phyloP scores from a whole-genome alignment of 331 rosid genomes.

The Malus hybrid region DNA sequence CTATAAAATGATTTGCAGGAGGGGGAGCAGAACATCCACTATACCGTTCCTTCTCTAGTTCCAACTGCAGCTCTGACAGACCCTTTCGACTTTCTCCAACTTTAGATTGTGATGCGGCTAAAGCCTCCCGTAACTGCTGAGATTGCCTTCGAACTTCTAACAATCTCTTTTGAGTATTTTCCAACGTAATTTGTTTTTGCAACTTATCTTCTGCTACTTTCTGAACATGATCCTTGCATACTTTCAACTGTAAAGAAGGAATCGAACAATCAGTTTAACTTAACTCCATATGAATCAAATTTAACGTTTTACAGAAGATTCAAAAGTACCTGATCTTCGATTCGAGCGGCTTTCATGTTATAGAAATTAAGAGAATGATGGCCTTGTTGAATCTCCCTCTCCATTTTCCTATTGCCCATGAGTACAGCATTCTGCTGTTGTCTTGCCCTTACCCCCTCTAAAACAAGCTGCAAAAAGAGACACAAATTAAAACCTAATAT shows the following conservation, averaged over 20 bases:
- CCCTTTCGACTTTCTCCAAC: constrained; percentile 42
- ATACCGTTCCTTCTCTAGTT: constrained; percentile 82
- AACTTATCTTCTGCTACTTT: constrained; percentile 50
- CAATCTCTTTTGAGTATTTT: constrained; percentile 55
- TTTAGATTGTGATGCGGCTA: constrained; percentile 57
- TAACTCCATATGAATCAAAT: background rate
- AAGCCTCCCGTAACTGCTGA: constrained; percentile 50
- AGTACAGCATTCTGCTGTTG: constrained; percentile 57
- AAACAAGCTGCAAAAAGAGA: constrained; percentile 59
- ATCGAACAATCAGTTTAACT: constrained; percentile 10
- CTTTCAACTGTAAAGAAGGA: constrained; percentile 54
- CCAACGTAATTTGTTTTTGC: constrained; percentile 45
- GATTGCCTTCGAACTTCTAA: constrained; percentile 54
- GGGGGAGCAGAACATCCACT: background rate
- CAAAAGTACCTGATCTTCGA: constrained; percentile 75
- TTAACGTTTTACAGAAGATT: background rate
- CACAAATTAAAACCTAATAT: background rate
- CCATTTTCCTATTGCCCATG: constrained; percentile 52
- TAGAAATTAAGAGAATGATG: constrained; percentile 54
- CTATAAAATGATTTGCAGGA: background rate
- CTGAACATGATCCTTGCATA: constrained; percentile 59
- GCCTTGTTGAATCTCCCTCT: constrained; percentile 65
- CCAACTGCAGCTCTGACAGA: constrained; percentile 56
- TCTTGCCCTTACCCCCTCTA: constrained; percentile 75
- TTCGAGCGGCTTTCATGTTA: constrained; percentile 59